These are phyloP conservation scores for Larix kaempferi DNA, from an alignment of 75 land plant species.

Conservation along the genomic window DNA sequence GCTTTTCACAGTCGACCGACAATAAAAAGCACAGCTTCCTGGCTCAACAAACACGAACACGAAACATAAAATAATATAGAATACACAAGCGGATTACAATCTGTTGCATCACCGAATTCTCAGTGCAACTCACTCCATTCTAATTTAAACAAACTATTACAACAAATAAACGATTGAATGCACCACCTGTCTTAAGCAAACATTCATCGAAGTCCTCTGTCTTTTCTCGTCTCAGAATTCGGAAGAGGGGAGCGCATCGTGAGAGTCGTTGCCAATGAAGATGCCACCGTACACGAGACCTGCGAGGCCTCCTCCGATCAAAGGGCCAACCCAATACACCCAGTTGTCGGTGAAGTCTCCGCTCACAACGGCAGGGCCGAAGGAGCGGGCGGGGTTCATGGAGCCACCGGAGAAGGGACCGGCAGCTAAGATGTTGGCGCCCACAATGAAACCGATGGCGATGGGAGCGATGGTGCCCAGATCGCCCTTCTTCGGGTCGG, in stretches of 20 bases:
- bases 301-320: slow-evolving; percentile 48
- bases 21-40: too few relatives aligned
- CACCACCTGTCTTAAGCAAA: too few relatives aligned
- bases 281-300: slow-evolving; percentile 33
- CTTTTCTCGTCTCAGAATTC: background rate
- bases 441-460: slow-evolving; percentile 42
- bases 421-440: slow-evolving; percentile 36
- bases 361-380: slow-evolving; percentile 41
- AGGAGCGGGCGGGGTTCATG: slow-evolving; percentile 51
- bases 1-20: too few relatives aligned
- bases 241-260: background rate
- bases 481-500: slow-evolving; percentile 36
- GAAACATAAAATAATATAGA: background rate
- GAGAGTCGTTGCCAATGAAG: background rate
- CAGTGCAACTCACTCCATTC: background rate
- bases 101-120: background rate
- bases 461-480: slow-evolving; percentile 42
- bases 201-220: too few relatives aligned
- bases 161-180: background rate
- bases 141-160: background rate
- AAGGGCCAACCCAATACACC: slow-evolving; percentile 61
- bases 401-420: slow-evolving; percentile 46
- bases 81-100: background rate
- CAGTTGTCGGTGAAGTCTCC: slow-evolving; percentile 44
- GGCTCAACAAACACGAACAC: background rate